phyloP scores from a whole-genome alignment of 345 rosid genomes.

The Heritiera littoralis region DNA sequence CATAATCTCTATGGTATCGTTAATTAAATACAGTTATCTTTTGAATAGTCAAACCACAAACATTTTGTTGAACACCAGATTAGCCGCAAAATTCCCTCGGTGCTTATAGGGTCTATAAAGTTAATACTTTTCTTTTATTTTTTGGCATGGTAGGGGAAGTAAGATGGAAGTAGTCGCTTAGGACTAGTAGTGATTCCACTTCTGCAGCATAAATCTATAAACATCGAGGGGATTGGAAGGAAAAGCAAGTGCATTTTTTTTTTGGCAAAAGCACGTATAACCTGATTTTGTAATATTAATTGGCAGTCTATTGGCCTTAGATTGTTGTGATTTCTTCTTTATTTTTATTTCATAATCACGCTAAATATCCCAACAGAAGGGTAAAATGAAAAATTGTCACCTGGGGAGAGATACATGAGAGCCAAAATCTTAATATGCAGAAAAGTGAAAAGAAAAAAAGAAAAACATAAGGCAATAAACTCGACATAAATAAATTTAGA shows the following conservation, averaged over 20 bases:
- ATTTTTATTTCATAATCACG: not conserved
- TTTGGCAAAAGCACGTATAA: not conserved
- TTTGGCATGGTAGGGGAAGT: too few species aligned
- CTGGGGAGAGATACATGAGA: not conserved
- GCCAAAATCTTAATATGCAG: conserved; percentile 9
- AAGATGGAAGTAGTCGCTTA: too few species aligned
- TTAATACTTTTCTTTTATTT: not conserved
- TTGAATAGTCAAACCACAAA: not conserved
- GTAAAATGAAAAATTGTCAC: not conserved
- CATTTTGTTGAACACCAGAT: not conserved
- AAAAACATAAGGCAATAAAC: not conserved
- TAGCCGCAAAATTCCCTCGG: not conserved
- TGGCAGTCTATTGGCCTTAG: not conserved
- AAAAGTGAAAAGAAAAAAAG: not conserved
- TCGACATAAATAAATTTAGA: not conserved
- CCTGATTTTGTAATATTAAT: not conserved
- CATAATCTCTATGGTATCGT: not conserved
- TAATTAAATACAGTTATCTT: not conserved
- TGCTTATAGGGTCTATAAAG: not conserved
- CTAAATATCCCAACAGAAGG: not conserved
- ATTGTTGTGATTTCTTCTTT: not conserved
- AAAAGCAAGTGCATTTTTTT: not conserved
- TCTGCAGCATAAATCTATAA: too few species aligned
- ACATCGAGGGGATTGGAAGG: too few species aligned
- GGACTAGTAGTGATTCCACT: too few species aligned